A percentile compares a stretch with the other conserved stretches of the same genome.
phyloP scores from a whole-genome alignment of 176 grass and related monocot species.

The Ampelocalamus luodianensis region DNA sequence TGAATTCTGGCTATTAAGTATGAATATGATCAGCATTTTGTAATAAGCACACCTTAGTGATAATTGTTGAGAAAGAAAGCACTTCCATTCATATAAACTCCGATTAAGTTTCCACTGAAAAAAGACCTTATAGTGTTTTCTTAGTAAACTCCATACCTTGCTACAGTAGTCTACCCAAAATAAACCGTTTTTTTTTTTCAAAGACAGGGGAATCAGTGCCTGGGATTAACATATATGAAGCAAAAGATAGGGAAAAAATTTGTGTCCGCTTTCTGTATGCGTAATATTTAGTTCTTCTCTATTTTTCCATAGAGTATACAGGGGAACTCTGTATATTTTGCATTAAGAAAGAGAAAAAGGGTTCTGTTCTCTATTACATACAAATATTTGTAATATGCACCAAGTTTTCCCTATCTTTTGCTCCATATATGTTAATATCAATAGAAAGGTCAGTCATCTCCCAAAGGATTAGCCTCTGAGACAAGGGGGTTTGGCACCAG shows the following conservation, averaged over 20 bases:
- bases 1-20: neutral
- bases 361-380: neutral
- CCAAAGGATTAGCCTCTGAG: too few relatives aligned
- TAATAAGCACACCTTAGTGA: neutral
- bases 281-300: neutral
- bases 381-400: neutral
- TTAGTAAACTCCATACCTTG: slow-evolving; percentile 1
- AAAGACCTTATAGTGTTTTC: neutral
- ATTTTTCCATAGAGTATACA: neutral
- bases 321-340: neutral
- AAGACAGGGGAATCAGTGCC: neutral
- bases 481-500: too few relatives aligned
- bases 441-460: too few relatives aligned
- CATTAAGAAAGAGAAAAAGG: neutral
- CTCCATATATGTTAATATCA: too few relatives aligned
- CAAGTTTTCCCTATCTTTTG: neutral
- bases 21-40: slow-evolving; percentile 25
- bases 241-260: neutral
- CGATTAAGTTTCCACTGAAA: slow-evolving; percentile 41
- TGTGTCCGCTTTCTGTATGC: neutral
- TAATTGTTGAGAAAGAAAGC: neutral
- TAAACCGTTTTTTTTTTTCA: neutral
- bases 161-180: neutral
- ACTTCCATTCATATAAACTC: neutral
- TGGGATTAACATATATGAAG: neutral